Percentiles rank a stretch among this genome's conserved stretches.
Evolutionary conservation across 1,139 yeast species (phyloP).

Genomic region (Yamadazyma triangularis): DNA sequence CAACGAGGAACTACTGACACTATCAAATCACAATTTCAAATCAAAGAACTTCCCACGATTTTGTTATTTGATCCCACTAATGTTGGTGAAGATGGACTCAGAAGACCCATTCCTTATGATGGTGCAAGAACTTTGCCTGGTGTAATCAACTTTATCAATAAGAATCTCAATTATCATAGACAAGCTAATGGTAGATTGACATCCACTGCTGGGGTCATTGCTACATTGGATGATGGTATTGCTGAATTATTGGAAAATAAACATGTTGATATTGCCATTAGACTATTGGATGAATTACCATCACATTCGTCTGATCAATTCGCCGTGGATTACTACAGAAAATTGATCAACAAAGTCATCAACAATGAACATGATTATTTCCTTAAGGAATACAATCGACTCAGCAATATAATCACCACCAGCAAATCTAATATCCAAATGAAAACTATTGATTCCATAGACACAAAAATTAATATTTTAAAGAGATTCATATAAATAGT

Average conservation of each 20-base stretch:
- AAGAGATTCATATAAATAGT: constrained; percentile 24
- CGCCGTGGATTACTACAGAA: constrained; percentile 9
- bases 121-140: constrained; percentile 41
- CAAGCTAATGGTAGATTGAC: constrained; percentile 45
- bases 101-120: constrained; percentile 33
- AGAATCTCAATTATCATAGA: constrained; percentile 49
- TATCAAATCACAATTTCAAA: constrained; percentile 37
- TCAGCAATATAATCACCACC: constrained; percentile 40
- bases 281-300: constrained; percentile 13
- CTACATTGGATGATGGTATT: constrained; percentile 28
- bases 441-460: constrained; percentile 39
- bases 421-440: constrained; percentile 28
- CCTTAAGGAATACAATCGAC: constrained; percentile 47
- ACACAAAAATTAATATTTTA: constrained; percentile 47
- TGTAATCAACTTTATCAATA: constrained; percentile 49
- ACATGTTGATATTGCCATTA: constrained; percentile 5
- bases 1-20: constrained; percentile 35
- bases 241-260: constrained; percentile 4
- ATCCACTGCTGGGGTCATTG: constrained; percentile 52
- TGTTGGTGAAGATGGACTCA: constrained; percentile 30
- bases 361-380: constrained; percentile 31
- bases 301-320: constrained; percentile 19
- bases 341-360: constrained; percentile 25
- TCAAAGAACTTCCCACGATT: constrained; percentile 51
- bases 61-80: constrained; percentile 36